Base-by-base conservation (phyloP, 768 basidiomycete species). In the Hygrocybe punicea region DNA sequence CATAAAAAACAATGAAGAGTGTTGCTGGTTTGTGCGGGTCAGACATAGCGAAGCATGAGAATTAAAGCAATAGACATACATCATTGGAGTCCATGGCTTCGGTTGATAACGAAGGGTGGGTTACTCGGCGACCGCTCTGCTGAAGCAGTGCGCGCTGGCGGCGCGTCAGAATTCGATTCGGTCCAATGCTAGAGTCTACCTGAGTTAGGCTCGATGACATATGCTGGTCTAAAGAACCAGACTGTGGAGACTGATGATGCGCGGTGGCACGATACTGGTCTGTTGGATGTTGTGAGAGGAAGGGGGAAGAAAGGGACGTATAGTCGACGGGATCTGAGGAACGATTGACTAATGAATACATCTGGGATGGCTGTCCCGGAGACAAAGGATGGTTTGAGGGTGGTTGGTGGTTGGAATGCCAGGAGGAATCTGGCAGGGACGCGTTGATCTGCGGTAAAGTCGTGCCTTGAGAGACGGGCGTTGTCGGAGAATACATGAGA, bases 161-260 rank as follows among this genome's bases (percentile, higher is more conserved):
- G 40, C 83, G 78, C 39, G 77, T 77, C 33, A 72, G 58, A 50
- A 73, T 69, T 58, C 84, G 80, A 58, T 71, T 70, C 47, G 84
- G 82, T 0, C 83, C 84, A 59, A 82, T 77, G 70, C 75, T 81
- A 29, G 80, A 71, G 11, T 79, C 72, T 37, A 81, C 70, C 69
- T 81, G 81, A 36, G 63, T 57, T 50, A 78, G 73, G 49, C 58
- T 72, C 21, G 53, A 57, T 40, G 61, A 50, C n/a, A 61, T 57
- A 51, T 53, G 34, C 29, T 68, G 62, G 51, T 60, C 60, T n/a
- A 58, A 51, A 54, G 55, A 53, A 54, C 33, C 55, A 49, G 61
- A 53, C 59, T 61, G 65, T 14, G 62, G 57, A 53, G 64, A 57
- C 40, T 50, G 57, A 17, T 57, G 50, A 23, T 60, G 59, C 21